Conservation (phyloP, 805 yeast genomes). For the Blastobotrys muscicola region DNA sequence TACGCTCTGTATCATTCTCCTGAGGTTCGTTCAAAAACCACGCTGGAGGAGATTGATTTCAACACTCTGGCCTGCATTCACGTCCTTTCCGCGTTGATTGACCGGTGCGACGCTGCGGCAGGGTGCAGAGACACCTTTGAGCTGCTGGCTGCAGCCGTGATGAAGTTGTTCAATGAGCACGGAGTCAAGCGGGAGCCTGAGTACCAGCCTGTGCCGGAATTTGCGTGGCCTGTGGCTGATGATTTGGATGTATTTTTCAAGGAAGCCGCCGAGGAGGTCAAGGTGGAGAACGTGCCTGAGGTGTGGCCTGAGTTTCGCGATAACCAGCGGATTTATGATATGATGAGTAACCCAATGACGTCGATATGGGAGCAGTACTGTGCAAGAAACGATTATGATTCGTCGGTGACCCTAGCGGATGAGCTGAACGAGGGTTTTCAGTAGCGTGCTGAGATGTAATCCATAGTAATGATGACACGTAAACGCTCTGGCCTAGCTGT, state of each 20-base stretch:
- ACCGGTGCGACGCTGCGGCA: constrained; percentile 69
- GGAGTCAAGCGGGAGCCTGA: not conserved
- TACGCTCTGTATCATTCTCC: constrained; percentile 65
- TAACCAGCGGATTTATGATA: constrained; percentile 26
- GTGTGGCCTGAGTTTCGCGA: constrained; percentile 11
- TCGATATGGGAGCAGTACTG: constrained; percentile 29
- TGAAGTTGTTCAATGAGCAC: constrained; percentile 32
- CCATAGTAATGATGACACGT: not conserved
- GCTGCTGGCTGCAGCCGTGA: constrained; percentile 60
- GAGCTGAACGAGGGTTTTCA: too few relatives aligned
- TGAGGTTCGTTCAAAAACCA: constrained; percentile 38
- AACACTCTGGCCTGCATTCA: constrained; percentile 34
- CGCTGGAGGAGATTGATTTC: constrained; percentile 42
- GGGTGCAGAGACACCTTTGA: constrained; percentile 66
- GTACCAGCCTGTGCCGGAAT: not conserved
- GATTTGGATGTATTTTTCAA: constrained; percentile 19
- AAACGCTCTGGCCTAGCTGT: not conserved
- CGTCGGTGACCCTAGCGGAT: too few relatives aligned
- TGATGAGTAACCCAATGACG: constrained; percentile 26
- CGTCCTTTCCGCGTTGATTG: constrained; percentile 51
- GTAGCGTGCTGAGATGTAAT: not conserved
- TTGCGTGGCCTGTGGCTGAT: constrained; percentile 10
- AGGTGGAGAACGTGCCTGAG: not conserved
- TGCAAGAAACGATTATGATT: constrained; percentile 7
- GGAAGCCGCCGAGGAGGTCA: constrained; percentile 14